These are phyloP conservation scores for Monosporascus cannonballus DNA, from an alignment of 2,329 filamentous ascomycete species.

Conservation along the genomic window DNA sequence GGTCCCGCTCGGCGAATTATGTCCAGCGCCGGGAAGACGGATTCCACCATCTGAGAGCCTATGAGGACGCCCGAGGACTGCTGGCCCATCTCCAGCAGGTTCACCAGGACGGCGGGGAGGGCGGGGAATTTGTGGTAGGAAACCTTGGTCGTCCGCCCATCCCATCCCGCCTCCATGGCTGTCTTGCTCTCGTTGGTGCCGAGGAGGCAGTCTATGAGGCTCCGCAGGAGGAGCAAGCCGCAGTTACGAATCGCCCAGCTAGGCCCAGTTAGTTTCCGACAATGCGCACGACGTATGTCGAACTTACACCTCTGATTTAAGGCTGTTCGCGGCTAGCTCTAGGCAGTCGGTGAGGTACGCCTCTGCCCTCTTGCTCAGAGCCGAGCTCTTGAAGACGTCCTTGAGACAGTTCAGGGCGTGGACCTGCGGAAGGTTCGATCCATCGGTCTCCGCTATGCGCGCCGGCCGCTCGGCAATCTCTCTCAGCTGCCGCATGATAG, in stretches of 20 bases:
- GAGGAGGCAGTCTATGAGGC: conserved; percentile 73
- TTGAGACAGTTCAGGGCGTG: conserved; percentile 93
- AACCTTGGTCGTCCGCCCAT: conserved; percentile 57
- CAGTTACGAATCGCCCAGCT: conserved; percentile 95
- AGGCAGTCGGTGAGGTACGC: conserved; percentile 67
- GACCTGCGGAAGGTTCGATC: conserved; percentile 74
- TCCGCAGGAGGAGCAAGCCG: conserved; percentile 80
- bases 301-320: conserved; percentile 69
- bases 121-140: conserved; percentile 65
- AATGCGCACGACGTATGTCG: background rate
- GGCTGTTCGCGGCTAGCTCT: conserved; percentile 70
- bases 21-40: conserved; percentile 77
- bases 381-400: conserved; percentile 81
- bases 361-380: conserved; percentile 67
- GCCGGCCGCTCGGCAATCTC: conserved; percentile 51
- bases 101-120: conserved; percentile 57
- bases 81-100: conserved; percentile 51
- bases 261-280: background rate
- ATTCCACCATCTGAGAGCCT: conserved; percentile 50
- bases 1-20: conserved; percentile 68
- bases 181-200: conserved; percentile 68
- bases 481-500: conserved; percentile 58
- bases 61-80: conserved; percentile 26
- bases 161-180: conserved; percentile 55
- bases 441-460: conserved; percentile 50